A percentile compares a stretch with the other conserved stretches of the same genome.
Evolutionary conservation across 148 eudicot species (phyloP).

Genomic region (Chenopodium album): DNA sequence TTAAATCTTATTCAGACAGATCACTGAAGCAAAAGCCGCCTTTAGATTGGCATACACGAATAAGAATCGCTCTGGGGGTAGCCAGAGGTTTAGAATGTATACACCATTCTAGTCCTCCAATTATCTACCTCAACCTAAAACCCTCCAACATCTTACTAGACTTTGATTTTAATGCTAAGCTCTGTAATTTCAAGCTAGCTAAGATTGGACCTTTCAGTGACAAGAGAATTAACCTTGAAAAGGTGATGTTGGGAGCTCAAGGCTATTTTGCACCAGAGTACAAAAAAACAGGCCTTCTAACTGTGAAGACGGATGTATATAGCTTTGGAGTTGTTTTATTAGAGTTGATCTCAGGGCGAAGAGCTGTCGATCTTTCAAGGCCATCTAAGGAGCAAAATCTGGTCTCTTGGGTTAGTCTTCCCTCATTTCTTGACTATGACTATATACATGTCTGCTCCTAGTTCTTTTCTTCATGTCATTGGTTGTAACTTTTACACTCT

Average conservation of each 20-base stretch:
- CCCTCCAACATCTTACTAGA: conserved; percentile 63
- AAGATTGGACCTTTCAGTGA: conserved; percentile 54
- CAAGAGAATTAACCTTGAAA: neutral
- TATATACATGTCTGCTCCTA: neutral
- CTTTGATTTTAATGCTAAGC: conserved; percentile 48
- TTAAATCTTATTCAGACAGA: neutral
- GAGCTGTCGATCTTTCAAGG: conserved; percentile 49
- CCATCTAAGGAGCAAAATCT: conserved; percentile 41
- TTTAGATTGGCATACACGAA: conserved; percentile 47
- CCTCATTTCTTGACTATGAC: neutral
- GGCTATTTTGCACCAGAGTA: conserved; percentile 71
- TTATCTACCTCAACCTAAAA: conserved; percentile 57
- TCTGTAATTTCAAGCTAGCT: conserved; percentile 63
- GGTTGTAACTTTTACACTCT: neutral
- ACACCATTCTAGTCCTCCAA: conserved; percentile 55
- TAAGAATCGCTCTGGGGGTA: conserved; percentile 52
- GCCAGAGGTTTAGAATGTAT: conserved; percentile 62
- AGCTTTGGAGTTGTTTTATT: conserved; percentile 70
- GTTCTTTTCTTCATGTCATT: neutral
- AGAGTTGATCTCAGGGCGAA: conserved; percentile 55
- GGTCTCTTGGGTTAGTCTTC: conserved; percentile 47
- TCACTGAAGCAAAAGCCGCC: conserved; percentile 33
- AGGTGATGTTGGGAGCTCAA: conserved; percentile 24
- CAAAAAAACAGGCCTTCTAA: conserved; percentile 51
- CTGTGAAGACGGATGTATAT: conserved; percentile 58